Evolutionary conservation across 2,329 filamentous ascomycete species (phyloP).

Genomic region (Cladosporium austrohemisphaericum): DNA sequence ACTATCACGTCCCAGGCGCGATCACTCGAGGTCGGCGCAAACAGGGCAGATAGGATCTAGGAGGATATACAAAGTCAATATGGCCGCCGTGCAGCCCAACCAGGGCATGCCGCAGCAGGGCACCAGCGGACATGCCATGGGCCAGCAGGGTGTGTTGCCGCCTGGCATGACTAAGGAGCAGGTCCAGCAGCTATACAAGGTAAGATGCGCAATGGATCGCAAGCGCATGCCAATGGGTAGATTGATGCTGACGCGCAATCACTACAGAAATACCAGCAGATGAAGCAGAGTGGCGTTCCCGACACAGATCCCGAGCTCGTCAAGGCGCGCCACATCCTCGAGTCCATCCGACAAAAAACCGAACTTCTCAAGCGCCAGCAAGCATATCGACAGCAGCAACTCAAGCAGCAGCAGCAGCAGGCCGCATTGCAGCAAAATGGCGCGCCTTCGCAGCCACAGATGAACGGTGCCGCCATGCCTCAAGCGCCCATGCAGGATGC

Average conservation of each 20-base stretch:
- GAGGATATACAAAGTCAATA: not conserved
- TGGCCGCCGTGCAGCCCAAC: constrained; percentile 20
- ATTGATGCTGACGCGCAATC: constrained; percentile 14
- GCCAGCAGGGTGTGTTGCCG: constrained; percentile 44
- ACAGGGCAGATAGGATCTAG: constrained; percentile 1
- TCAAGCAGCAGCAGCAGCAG: constrained; percentile 46
- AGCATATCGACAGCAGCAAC: constrained; percentile 36
- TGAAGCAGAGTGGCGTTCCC: constrained; percentile 81
- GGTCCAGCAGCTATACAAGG: constrained; percentile 69
- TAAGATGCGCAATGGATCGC: constrained; percentile 34
- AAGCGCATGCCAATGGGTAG: constrained; percentile 1
- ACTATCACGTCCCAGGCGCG: not conserved
- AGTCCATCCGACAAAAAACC: constrained; percentile 57
- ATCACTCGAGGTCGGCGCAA: constrained; percentile 4
- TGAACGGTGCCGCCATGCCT: constrained; percentile 46
- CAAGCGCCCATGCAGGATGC: constrained; percentile 32
- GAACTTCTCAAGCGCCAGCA: constrained; percentile 49
- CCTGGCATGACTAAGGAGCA: constrained; percentile 70
- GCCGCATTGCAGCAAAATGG: constrained; percentile 50
- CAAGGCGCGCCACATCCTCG: constrained; percentile 73
- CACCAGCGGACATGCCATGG: constrained; percentile 40
- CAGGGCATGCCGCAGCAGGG: constrained; percentile 19
- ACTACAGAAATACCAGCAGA: constrained; percentile 77
- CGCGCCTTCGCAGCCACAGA: constrained; percentile 34
- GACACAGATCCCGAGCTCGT: constrained; percentile 81